phyloP scores from a whole-genome alignment of 2,329 filamentous ascomycete genomes.

The Arthrobotrys musiformis region DNA sequence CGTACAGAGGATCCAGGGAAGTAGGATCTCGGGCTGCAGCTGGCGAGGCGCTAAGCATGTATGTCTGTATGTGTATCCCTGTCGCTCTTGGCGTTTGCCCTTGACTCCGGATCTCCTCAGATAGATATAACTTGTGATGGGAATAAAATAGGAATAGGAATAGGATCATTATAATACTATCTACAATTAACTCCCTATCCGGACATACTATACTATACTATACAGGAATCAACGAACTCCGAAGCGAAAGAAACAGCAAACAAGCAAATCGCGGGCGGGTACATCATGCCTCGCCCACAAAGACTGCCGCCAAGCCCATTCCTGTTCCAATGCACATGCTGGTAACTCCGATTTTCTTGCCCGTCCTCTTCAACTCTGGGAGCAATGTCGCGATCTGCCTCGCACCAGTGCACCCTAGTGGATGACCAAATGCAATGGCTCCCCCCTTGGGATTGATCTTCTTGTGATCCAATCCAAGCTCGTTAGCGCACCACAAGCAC shows the following conservation, averaged over 20 bases:
- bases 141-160: too few species aligned
- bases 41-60: background rate
- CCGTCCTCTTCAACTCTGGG: constrained; percentile 85
- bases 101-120: too few species aligned
- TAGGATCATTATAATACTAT: background rate
- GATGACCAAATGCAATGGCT: constrained; percentile 95
- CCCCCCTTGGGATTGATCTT: constrained; percentile 99
- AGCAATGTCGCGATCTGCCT: constrained; percentile 92
- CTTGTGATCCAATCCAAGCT: constrained; percentile 81
- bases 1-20: constrained; percentile 9
- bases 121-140: too few species aligned
- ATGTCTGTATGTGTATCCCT: background rate
- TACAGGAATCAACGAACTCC: background rate
- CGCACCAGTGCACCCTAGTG: constrained; percentile 91
- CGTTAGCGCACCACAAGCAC: constrained; percentile 90
- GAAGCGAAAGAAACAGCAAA: background rate
- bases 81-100: background rate
- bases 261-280: background rate
- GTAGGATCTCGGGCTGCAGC: constrained; percentile 21
- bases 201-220: background rate
- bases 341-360: constrained; percentile 86
- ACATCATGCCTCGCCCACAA: constrained; percentile 80
- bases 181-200: too few species aligned
- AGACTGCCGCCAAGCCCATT: constrained; percentile 97
- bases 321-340: constrained; percentile 97